Evolutionary conservation across 805 yeast genomes (phyloP).

Genomic region (Priceomyces fermenticarens): DNA sequence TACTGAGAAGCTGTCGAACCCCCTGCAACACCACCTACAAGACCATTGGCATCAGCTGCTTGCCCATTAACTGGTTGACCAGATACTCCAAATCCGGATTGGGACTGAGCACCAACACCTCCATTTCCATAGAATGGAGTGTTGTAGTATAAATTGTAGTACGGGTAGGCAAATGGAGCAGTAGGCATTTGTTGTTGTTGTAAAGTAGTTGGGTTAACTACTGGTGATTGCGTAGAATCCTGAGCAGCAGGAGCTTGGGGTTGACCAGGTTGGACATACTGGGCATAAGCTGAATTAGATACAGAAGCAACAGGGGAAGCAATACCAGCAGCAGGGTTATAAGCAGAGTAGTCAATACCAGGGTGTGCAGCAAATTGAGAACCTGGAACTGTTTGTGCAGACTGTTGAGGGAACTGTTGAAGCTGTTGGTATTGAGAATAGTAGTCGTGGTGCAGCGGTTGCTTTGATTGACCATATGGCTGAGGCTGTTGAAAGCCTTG

Average conservation of each 20-base stretch:
- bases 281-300: slow-evolving; percentile 26
- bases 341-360: slow-evolving; percentile 40
- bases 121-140: slow-evolving; percentile 39
- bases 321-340: slow-evolving; percentile 30
- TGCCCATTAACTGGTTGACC: slow-evolving; percentile 14
- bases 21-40: slow-evolving; percentile 5
- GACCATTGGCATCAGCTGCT: slow-evolving; percentile 12
- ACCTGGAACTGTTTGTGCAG: slow-evolving; percentile 38
- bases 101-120: slow-evolving; percentile 23
- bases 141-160: slow-evolving; percentile 40
- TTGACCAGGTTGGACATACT: slow-evolving; percentile 19
- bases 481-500: slow-evolving; percentile 15
- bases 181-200: slow-evolving; percentile 35
- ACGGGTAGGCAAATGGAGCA: slow-evolving; percentile 41
- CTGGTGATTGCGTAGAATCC: slow-evolving; percentile 21
- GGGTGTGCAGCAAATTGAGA: slow-evolving; percentile 43
- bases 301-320: slow-evolving; percentile 25
- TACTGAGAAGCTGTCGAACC: slow-evolving; percentile 19
- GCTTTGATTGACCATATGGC: slow-evolving; percentile 19
- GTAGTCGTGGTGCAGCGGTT: slow-evolving; percentile 29
- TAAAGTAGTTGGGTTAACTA: slow-evolving; percentile 22
- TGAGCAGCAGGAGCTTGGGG: slow-evolving; percentile 15
- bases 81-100: slow-evolving; percentile 14
- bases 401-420: slow-evolving; percentile 42
- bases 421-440: slow-evolving; percentile 35